These are phyloP conservation scores for Aspergillus brunneoviolaceus DNA, from an alignment of 2,329 filamentous ascomycete genomes.

Conservation along the genomic window DNA sequence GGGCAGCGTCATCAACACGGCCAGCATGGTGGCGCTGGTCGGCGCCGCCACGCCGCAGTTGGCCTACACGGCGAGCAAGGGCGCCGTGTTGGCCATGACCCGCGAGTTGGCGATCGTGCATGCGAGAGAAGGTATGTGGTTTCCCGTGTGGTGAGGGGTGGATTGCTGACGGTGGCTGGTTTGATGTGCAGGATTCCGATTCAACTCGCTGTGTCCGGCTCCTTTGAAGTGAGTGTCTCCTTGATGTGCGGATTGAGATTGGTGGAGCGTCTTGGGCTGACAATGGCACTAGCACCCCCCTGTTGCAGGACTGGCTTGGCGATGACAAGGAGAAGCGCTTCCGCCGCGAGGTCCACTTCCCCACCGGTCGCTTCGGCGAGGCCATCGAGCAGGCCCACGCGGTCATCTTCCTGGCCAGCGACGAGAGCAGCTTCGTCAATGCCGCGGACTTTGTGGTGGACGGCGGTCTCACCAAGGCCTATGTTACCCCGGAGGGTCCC, in stretches of 20 bases:
- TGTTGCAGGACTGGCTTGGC: slow-evolving; percentile 90
- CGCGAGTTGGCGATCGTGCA: slow-evolving; percentile 90
- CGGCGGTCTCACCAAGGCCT: slow-evolving; percentile 90
- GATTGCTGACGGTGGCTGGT: not conserved
- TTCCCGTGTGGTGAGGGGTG: not conserved
- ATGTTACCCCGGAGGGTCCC: slow-evolving; percentile 64
- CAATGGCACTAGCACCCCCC: slow-evolving; percentile 61
- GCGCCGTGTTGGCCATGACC: slow-evolving; percentile 85
- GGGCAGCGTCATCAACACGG: slow-evolving; percentile 88
- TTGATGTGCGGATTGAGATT: not conserved
- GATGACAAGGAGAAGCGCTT: slow-evolving; percentile 79
- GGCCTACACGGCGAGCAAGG: slow-evolving; percentile 92
- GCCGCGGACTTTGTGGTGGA: slow-evolving; percentile 93
- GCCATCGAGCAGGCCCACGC: slow-evolving; percentile 91
- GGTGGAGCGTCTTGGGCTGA: not conserved
- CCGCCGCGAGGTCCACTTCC: slow-evolving; percentile 86
- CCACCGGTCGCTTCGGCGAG: slow-evolving; percentile 82
- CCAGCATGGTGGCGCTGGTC: slow-evolving; percentile 82
- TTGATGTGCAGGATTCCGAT: slow-evolving; percentile 61
- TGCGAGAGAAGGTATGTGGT: slow-evolving; percentile 62
- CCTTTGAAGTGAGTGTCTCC: slow-evolving; percentile 66
- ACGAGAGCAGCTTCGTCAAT: slow-evolving; percentile 87
- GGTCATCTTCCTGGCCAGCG: slow-evolving; percentile 81
- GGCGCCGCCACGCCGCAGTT: slow-evolving; percentile 85
- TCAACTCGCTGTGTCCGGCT: slow-evolving; percentile 87